These are phyloP conservation scores for Sclerotinia spermophila DNA, from an alignment of 2,329 filamentous ascomycete species.

Conservation along the genomic window DNA sequence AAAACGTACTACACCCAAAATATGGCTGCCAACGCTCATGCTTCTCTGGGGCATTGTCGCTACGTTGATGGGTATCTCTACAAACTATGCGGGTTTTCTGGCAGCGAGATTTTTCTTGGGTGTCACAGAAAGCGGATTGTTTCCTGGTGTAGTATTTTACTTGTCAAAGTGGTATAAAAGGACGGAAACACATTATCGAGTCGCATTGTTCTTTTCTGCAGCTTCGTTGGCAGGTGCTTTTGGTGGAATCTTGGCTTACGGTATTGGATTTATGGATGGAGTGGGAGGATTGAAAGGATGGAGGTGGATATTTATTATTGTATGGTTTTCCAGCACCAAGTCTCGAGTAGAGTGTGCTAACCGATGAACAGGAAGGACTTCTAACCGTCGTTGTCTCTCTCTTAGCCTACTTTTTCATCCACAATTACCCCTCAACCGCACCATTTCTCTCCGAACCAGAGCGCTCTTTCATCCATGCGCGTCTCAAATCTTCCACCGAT, in stretches of 20 bases:
- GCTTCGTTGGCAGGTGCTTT: constrained; percentile 55
- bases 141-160: constrained; percentile 50
- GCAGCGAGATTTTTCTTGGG: constrained; percentile 54
- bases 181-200: constrained; percentile 51
- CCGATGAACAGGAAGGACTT: constrained; percentile 47
- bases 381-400: constrained; percentile 50
- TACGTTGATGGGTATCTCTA: constrained; percentile 49
- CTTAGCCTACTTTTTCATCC: constrained; percentile 57
- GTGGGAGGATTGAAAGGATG: constrained; percentile 51
- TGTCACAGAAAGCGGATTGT: constrained; percentile 52
- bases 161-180: constrained; percentile 53
- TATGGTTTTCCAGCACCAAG: constrained; percentile 32
- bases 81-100: constrained; percentile 50
- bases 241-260: constrained; percentile 54
- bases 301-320: constrained; percentile 59
- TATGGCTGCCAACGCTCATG: constrained; percentile 57
- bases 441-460: constrained; percentile 52
- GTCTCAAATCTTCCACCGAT: constrained; percentile 65
- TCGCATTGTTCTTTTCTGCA: constrained; percentile 54
- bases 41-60: constrained; percentile 54
- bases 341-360: constrained; percentile 6
- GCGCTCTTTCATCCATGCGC: constrained; percentile 44
- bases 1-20: constrained; percentile 54
- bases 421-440: constrained; percentile 60
- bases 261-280: constrained; percentile 52